Percentiles rank a stretch among this genome's conserved stretches.
These are phyloP conservation scores for Fennellomyces sp. DNA, from an alignment of 371 early-diverging fungal species.

Conservation along the genomic window DNA sequence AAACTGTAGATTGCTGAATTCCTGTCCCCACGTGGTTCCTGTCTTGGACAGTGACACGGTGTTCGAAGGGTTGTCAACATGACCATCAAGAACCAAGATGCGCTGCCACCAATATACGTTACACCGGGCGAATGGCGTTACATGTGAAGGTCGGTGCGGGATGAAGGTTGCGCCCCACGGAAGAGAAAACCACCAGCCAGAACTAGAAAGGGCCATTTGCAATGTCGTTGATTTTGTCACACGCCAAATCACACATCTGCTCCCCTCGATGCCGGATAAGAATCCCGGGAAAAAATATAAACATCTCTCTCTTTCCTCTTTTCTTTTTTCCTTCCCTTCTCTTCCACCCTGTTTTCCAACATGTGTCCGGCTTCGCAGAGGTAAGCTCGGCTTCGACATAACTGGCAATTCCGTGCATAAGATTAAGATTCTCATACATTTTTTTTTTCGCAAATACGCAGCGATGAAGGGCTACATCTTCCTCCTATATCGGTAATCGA, in stretches of 20 bases:
- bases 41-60: conserved; percentile 3
- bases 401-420: too few relatives aligned
- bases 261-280: not conserved
- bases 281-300: conserved; percentile 4
- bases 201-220: not conserved
- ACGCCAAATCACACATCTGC: conserved; percentile 10
- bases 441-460: too few relatives aligned
- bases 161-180: not conserved
- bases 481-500: conserved; percentile 23
- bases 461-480: conserved; percentile 3
- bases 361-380: conserved; percentile 5
- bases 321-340: not conserved
- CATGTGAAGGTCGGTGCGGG: conserved; percentile 7
- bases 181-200: not conserved
- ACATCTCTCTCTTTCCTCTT: not conserved
- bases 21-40: conserved; percentile 1
- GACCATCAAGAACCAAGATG: too few relatives aligned
- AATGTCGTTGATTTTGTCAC: conserved; percentile 10
- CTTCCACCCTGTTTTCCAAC: conserved; percentile 1
- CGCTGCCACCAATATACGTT: not conserved
- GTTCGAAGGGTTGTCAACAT: not conserved
- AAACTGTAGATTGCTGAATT: conserved; percentile 6
- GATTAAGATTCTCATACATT: too few relatives aligned
- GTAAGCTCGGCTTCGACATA: too few relatives aligned
- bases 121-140: conserved; percentile 1